These are phyloP conservation scores for Chlorella sorokiniana DNA, from an alignment of 139 green algal genomes.

Conservation along the genomic window DNA sequence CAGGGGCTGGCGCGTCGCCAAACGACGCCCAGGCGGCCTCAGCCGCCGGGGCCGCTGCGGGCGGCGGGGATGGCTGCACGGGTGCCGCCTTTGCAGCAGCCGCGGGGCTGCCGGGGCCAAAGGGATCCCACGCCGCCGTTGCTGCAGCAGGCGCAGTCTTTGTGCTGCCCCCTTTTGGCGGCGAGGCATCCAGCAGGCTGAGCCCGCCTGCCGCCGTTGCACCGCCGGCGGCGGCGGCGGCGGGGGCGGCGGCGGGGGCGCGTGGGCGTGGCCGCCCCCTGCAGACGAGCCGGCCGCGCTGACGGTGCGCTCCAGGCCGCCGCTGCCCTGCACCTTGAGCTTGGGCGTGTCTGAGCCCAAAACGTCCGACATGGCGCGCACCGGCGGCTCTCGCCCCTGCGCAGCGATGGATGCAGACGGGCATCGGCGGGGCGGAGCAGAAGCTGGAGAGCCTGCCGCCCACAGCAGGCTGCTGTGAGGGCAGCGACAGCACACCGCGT, in stretches of 20 bases:
- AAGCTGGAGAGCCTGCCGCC: background rate
- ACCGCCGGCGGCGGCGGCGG: background rate
- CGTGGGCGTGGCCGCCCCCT: background rate
- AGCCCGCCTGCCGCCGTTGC: background rate
- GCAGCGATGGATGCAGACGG: background rate
- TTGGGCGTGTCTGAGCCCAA: conserved; percentile 30
- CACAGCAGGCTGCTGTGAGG: no score
- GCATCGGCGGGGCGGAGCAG: background rate
- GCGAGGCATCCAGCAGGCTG: conserved; percentile 10
- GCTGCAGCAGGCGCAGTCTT: background rate
- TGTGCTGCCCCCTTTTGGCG: no score
- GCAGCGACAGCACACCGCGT: no score
- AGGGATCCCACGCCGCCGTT: conserved; percentile 12
- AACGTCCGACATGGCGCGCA: conserved; percentile 26
- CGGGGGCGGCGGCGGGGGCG: background rate
- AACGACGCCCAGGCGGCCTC: conserved; percentile 23
- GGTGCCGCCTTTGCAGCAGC: background rate
- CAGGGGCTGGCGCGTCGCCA: background rate
- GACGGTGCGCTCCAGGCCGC: background rate
- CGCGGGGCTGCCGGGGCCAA: background rate
- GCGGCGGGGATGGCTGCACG: background rate
- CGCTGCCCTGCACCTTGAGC: conserved; percentile 21
- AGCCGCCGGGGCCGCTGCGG: background rate
- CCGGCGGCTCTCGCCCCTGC: conserved; percentile 7
- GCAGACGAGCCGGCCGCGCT: background rate